Percentiles rank a stretch among this genome's conserved stretches.
Evolutionary conservation across 2,329 filamentous ascomycete species (phyloP).

Genomic region (Fusarium scirpi): DNA sequence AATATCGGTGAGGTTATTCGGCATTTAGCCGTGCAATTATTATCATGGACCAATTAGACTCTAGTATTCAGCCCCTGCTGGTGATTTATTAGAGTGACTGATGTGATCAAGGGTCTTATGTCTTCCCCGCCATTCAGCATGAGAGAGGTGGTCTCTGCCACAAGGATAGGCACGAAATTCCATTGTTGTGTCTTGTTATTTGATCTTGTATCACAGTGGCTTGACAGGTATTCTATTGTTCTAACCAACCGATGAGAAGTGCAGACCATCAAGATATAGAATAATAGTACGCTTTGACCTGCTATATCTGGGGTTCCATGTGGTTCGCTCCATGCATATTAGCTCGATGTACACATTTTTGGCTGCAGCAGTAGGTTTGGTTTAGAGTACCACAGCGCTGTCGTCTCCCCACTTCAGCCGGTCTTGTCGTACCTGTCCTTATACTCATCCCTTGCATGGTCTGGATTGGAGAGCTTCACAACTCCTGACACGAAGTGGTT

Average conservation of each 20-base stretch:
- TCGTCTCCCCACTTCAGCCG: conserved; percentile 24
- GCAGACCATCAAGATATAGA: background rate
- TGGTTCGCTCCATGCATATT: background rate
- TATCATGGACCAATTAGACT: conserved; percentile 51
- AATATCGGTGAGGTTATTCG: background rate
- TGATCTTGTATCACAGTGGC: background rate
- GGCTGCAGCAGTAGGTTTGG: background rate
- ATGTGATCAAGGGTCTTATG: conserved; percentile 15
- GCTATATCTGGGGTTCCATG: background rate
- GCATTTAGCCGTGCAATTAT: background rate
- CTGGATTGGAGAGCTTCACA: conserved; percentile 28
- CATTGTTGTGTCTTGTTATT: background rate
- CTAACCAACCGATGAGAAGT: background rate
- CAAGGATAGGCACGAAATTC: background rate
- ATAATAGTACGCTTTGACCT: background rate
- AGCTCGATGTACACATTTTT: conserved; percentile 9
- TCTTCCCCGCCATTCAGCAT: conserved; percentile 13
- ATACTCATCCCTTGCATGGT: conserved; percentile 35
- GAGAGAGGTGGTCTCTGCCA: background rate
- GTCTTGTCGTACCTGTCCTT: conserved; percentile 26
- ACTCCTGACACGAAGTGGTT: conserved; percentile 31
- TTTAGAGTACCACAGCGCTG: conserved; percentile 9
- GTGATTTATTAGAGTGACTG: conserved; percentile 1
- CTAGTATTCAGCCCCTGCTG: conserved; percentile 5
- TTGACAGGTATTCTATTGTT: conserved; percentile 1